Evolutionary conservation across 257 asterid genomes (phyloP).

Genomic region (Salvia hispanica): DNA sequence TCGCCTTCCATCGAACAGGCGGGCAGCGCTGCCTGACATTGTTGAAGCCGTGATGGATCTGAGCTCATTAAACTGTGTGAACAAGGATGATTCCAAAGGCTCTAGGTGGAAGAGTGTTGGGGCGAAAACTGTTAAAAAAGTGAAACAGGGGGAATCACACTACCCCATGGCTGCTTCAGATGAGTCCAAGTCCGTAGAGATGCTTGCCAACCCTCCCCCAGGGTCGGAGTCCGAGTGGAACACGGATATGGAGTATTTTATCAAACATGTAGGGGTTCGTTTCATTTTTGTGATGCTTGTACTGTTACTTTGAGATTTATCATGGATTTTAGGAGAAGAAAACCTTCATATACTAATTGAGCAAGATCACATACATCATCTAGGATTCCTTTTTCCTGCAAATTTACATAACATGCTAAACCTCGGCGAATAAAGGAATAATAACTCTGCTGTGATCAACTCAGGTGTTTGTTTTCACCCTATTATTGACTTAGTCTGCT

Average conservation of each 20-base stretch:
- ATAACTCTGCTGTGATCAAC: neutral
- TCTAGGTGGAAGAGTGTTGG: slow-evolving; percentile 49
- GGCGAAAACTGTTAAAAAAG: slow-evolving; percentile 43
- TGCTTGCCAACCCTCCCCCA: neutral
- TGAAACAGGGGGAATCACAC: slow-evolving; percentile 54
- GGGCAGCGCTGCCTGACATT: slow-evolving; percentile 47
- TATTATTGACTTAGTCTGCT: neutral
- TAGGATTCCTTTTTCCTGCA: neutral
- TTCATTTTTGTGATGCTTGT: slow-evolving; percentile 10
- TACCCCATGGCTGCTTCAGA: slow-evolving; percentile 34
- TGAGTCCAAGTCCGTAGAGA: slow-evolving; percentile 4
- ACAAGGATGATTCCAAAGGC: slow-evolving; percentile 15
- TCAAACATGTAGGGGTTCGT: slow-evolving; percentile 55
- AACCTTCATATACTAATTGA: neutral
- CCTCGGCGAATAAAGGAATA: neutral
- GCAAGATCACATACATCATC: neutral
- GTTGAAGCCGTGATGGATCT: slow-evolving; percentile 35
- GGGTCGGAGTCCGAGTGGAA: slow-evolving; percentile 43
- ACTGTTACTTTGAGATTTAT: slow-evolving; percentile 1
- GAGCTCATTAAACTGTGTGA: slow-evolving; percentile 28
- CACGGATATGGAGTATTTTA: slow-evolving; percentile 60
- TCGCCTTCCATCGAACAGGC: slow-evolving; percentile 68
- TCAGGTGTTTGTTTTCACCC: neutral
- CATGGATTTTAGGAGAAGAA: slow-evolving; percentile 3
- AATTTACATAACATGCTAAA: neutral